Conservation (phyloP, 805 yeast genomes). For the Metschnikowia rubicola region DNA sequence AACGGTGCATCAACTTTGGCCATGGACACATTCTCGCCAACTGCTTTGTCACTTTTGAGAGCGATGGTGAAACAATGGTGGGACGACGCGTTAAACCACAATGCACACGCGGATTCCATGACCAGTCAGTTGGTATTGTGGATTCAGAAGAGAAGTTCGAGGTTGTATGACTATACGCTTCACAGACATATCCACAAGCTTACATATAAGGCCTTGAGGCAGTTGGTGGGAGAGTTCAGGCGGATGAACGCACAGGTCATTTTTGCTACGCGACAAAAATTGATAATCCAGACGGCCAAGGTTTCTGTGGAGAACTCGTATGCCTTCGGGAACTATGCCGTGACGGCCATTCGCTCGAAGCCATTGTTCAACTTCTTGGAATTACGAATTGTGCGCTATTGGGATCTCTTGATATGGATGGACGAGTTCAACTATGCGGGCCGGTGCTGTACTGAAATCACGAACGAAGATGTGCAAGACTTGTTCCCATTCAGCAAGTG, state of each 20-base stretch:
- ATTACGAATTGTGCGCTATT: conserved; percentile 65
- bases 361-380: conserved; percentile 84
- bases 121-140: conserved; percentile 79
- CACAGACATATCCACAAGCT: conserved; percentile 86
- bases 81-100: conserved; percentile 75
- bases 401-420: conserved; percentile 97
- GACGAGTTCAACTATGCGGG: conserved; percentile 89
- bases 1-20: conserved; percentile 55
- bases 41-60: conserved; percentile 69
- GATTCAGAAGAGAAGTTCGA: conserved; percentile 77
- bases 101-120: conserved; percentile 75
- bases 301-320: conserved; percentile 79
- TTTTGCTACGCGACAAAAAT: conserved; percentile 73
- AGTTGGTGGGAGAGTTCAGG: conserved; percentile 73
- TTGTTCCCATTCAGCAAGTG: conserved; percentile 59
- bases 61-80: conserved; percentile 85
- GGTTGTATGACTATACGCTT: conserved; percentile 70
- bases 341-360: conserved; percentile 72
- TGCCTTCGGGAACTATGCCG: conserved; percentile 83
- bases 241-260: conserved; percentile 76
- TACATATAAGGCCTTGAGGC: conserved; percentile 77
- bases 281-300: conserved; percentile 72
- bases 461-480: conserved; percentile 41
- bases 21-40: conserved; percentile 77
- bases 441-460: conserved; percentile 45